A percentile compares a stretch with the other conserved stretches of the same genome.
Evolutionary conservation across 2,329 filamentous ascomycete genomes (phyloP).

Genomic region (Aspergillus sp.): DNA sequence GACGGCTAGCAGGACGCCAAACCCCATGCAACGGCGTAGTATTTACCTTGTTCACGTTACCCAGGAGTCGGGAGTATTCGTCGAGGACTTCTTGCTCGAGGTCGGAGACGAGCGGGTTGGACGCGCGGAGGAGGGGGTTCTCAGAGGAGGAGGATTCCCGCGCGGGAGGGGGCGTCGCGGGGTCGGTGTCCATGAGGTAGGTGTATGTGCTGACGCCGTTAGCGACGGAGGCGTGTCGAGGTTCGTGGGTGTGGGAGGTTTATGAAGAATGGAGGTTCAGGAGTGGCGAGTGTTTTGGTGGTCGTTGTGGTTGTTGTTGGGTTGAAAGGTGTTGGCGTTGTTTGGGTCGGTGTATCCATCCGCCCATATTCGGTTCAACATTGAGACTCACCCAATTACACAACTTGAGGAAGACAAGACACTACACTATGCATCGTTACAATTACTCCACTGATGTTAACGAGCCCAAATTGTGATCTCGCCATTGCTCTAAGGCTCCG

Average conservation of each 20-base stretch:
- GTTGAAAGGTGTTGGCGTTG: too few species aligned
- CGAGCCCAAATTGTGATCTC: neutral
- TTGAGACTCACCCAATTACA: neutral
- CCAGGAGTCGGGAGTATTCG: constrained; percentile 82
- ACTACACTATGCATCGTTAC: neutral
- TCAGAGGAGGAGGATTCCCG: constrained; percentile 13
- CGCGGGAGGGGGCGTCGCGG: constrained; percentile 2
- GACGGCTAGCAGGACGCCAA: too few species aligned
- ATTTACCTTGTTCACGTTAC: constrained; percentile 83
- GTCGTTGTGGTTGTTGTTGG: too few species aligned
- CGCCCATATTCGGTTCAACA: too few species aligned
- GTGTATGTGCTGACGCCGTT: neutral
- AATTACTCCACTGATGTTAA: neutral
- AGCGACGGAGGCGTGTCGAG: neutral
- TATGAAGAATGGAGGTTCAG: neutral
- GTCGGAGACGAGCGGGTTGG: constrained; percentile 57
- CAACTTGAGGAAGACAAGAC: neutral
- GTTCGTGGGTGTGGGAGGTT: neutral
- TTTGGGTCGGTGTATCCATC: too few species aligned
- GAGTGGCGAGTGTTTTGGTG: too few species aligned
- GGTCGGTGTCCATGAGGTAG: neutral
- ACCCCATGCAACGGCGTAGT: neutral
- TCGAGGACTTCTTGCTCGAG: constrained; percentile 93
- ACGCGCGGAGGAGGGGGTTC: constrained; percentile 39
- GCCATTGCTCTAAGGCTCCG: constrained; percentile 9